Base-by-base conservation (phyloP, 768 basidiomycete species). In the Leccinum subgranulosum region DNA sequence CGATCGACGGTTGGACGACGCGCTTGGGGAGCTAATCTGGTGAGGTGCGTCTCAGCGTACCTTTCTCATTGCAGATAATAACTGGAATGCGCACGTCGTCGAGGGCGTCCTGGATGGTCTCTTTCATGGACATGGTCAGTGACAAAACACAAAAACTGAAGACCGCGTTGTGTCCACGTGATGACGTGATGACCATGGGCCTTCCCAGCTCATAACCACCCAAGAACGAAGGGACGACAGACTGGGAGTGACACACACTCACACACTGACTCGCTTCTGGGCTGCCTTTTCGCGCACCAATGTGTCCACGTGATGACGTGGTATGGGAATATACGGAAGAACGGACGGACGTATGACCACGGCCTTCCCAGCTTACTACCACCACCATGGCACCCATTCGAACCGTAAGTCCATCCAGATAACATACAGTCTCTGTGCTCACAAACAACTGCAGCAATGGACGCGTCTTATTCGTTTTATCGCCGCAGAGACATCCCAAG, bases 401-500 rank as follows among this genome's bases (percentile, higher is more conserved):
- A 63, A 85, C 84, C 48, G 86, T 85, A 64, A 52, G 80, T 67
- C 41, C 27, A 1, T 41, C 19, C 15, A 2, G 7, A 17, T 28
- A 0, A 12, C 17, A n/a, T 4, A 14, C 8, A 31, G 0, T 4
- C 6, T 23, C 10, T 9, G 21, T 52, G 19, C 46, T 63, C 34
- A 61, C 3, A 23, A 50, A 28, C 46, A 25, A 12, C 41, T 8
- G 9, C 43, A 69, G 68, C 69, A 69, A 60, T 92, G 90, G 90
- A 84, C 84, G 33, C 85, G 90, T 51, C 81, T 92, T 53, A 90
- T 92, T 64, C 88, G 90, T 58, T 92, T 92, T 68, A 79, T 89
- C 29, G 90, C 90, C 21, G 79, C 75, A 14, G 91, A 92, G 74
- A 91, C 89, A 0, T 77, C 80, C 6, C 77, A 81, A 53, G 79